A percentile compares a stretch with the other conserved stretches of the same genome.
Conservation (phyloP, 352 stramenopile genomes). For the Pythium brassicae region DNA sequence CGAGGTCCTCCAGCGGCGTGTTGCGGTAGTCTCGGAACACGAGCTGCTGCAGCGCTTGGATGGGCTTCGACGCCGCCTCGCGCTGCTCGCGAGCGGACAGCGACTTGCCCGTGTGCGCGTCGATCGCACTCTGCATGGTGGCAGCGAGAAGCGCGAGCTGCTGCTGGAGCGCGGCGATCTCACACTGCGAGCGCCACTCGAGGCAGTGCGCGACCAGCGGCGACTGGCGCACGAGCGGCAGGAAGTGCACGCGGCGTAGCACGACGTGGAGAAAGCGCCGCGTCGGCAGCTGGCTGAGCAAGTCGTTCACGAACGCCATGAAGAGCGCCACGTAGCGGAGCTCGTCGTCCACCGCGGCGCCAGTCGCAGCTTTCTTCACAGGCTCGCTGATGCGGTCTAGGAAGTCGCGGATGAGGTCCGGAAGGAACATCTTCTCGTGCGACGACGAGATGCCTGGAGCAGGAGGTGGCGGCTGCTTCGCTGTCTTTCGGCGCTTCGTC, state of each 20-base stretch:
- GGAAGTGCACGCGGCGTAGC: slow-evolving; percentile 60
- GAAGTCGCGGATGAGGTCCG: slow-evolving; percentile 42
- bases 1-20: slow-evolving; percentile 48
- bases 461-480: not conserved
- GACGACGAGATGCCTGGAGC: not conserved
- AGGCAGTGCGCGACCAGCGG: slow-evolving; percentile 32
- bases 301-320: slow-evolving; percentile 78
- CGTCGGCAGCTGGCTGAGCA: slow-evolving; percentile 87
- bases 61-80: slow-evolving; percentile 35
- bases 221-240: slow-evolving; percentile 34
- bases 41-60: slow-evolving; percentile 73
- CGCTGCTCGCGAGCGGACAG: slow-evolving; percentile 46
- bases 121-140: slow-evolving; percentile 74
- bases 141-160: slow-evolving; percentile 66
- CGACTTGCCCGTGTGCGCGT: slow-evolving; percentile 76
- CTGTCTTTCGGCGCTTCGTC: slow-evolving; percentile 36
- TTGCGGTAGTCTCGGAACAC: slow-evolving; percentile 45
- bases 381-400: slow-evolving; percentile 24
- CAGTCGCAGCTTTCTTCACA: slow-evolving; percentile 13
- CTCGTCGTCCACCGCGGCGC: slow-evolving; percentile 7
- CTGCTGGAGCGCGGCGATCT: slow-evolving; percentile 43
- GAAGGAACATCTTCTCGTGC: slow-evolving; percentile 32
- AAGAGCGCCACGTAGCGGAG: slow-evolving; percentile 52
- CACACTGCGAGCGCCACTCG: slow-evolving; percentile 28
- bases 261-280: slow-evolving; percentile 79